A percentile compares a stretch with the other conserved stretches of the same genome.
phyloP scores from a whole-genome alignment of 2,329 filamentous ascomycete genomes.

The Hypomyces rosellus region DNA sequence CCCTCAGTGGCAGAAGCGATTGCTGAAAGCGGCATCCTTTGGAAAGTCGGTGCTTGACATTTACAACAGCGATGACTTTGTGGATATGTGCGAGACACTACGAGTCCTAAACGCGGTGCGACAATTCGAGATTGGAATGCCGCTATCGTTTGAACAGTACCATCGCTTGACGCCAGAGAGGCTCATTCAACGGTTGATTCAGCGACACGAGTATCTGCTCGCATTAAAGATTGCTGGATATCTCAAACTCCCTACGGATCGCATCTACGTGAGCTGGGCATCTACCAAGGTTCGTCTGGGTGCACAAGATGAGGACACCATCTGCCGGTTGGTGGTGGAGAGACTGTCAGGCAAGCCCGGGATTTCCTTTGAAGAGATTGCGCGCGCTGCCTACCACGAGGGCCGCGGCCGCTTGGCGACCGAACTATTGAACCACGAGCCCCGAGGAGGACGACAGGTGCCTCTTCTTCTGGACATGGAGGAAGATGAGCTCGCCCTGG shows the following conservation, averaged over 20 bases:
- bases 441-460: slow-evolving; percentile 90
- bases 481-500: slow-evolving; percentile 87
- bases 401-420: slow-evolving; percentile 84
- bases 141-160: slow-evolving; percentile 90
- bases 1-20: slow-evolving; percentile 85
- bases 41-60: slow-evolving; percentile 96
- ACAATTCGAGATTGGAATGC: slow-evolving; percentile 84
- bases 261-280: slow-evolving; percentile 95
- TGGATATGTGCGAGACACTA: slow-evolving; percentile 93
- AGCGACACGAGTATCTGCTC: slow-evolving; percentile 83
- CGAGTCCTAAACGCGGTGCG: slow-evolving; percentile 88
- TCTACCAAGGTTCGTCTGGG: slow-evolving; percentile 86
- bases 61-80: slow-evolving; percentile 97
- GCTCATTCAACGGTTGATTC: slow-evolving; percentile 78
- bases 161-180: slow-evolving; percentile 83
- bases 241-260: slow-evolving; percentile 75
- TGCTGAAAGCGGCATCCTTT: slow-evolving; percentile 94
- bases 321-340: slow-evolving; percentile 80
- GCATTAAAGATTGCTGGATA: slow-evolving; percentile 85
- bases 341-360: slow-evolving; percentile 82
- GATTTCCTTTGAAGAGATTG: slow-evolving; percentile 93
- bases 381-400: slow-evolving; percentile 88
- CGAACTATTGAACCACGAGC: slow-evolving; percentile 86
- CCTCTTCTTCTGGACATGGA: slow-evolving; percentile 91
- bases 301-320: slow-evolving; percentile 77